These are phyloP conservation scores for Arabis hirsuta DNA, from an alignment of 345 rosid species.

Conservation along the genomic window DNA sequence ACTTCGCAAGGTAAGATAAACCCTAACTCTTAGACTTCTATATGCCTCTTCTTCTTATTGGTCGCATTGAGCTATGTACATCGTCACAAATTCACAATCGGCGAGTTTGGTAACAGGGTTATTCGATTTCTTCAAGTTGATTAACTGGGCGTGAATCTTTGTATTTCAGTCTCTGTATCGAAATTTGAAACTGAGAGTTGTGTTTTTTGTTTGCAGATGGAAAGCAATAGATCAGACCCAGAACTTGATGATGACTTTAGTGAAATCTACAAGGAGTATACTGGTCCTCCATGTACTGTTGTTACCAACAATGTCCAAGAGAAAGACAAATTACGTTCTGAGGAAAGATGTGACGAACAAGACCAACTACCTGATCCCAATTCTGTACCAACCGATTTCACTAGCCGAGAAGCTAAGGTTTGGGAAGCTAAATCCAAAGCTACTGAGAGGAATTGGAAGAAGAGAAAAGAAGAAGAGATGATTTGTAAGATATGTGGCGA, in stretches of 20 bases:
- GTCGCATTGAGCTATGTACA: slow-evolving; percentile 17
- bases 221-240: slow-evolving; percentile 66
- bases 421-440: slow-evolving; percentile 99
- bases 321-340: slow-evolving; percentile 53
- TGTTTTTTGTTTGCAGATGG: slow-evolving; percentile 54
- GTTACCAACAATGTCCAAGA: slow-evolving; percentile 52
- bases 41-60: neutral
- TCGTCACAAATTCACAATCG: neutral
- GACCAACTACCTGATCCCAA: slow-evolving; percentile 83
- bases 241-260: slow-evolving; percentile 92
- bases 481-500: slow-evolving; percentile 96
- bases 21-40: neutral
- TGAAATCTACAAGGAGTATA: slow-evolving; percentile 95
- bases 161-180: neutral
- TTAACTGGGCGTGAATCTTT: neutral
- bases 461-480: slow-evolving; percentile 98
- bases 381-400: slow-evolving; percentile 97
- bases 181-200: slow-evolving; percentile 2
- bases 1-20: slow-evolving; percentile 27
- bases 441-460: slow-evolving; percentile 98
- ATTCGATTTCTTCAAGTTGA: neutral
- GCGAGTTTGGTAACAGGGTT: slow-evolving; percentile 17
- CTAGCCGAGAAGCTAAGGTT: slow-evolving; percentile 96
- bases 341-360: slow-evolving; percentile 69
- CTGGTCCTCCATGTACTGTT: slow-evolving; percentile 71